A percentile compares a stretch with the other conserved stretches of the same genome.
phyloP scores from a whole-genome alignment of 139 green algal species.

The Nannochloris sp. region DNA sequence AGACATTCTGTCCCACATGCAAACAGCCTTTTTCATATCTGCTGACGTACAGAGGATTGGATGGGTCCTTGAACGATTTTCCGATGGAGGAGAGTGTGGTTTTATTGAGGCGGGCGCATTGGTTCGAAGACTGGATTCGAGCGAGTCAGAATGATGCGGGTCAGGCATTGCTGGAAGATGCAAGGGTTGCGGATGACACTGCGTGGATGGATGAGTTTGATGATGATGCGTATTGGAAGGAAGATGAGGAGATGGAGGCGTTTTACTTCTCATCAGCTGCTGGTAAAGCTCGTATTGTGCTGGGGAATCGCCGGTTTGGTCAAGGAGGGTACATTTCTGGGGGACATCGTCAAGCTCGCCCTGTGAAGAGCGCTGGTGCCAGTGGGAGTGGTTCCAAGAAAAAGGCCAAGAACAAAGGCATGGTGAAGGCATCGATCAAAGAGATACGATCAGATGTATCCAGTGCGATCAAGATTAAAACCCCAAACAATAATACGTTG shows the following conservation, averaged over 20 bases:
- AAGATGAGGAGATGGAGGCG: slow-evolving; percentile 63
- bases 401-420: not conserved
- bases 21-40: slow-evolving; percentile 45
- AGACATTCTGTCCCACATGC: slow-evolving; percentile 68
- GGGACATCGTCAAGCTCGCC: slow-evolving; percentile 8
- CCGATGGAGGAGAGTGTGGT: slow-evolving; percentile 65
- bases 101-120: slow-evolving; percentile 66
- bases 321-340: slow-evolving; percentile 24
- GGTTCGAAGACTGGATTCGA: slow-evolving; percentile 53
- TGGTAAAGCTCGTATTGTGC: slow-evolving; percentile 43
- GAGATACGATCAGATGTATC: not conserved
- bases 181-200: slow-evolving; percentile 21
- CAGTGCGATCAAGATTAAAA: not conserved
- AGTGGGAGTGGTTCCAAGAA: not conserved
- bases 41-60: slow-evolving; percentile 53
- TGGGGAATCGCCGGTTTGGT: slow-evolving; percentile 76
- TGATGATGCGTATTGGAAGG: slow-evolving; percentile 48
- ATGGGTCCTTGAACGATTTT: slow-evolving; percentile 62
- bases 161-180: slow-evolving; percentile 6
- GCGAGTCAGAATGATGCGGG: not conserved
- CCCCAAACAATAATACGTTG: slow-evolving; percentile 5
- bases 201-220: slow-evolving; percentile 22
- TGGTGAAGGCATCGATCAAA: not conserved
- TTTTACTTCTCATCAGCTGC: slow-evolving; percentile 67
- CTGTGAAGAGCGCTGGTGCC: not conserved